These are phyloP conservation scores for Globisporangium nodosum DNA, from an alignment of 352 stramenopile genomes.

Conservation along the genomic window DNA sequence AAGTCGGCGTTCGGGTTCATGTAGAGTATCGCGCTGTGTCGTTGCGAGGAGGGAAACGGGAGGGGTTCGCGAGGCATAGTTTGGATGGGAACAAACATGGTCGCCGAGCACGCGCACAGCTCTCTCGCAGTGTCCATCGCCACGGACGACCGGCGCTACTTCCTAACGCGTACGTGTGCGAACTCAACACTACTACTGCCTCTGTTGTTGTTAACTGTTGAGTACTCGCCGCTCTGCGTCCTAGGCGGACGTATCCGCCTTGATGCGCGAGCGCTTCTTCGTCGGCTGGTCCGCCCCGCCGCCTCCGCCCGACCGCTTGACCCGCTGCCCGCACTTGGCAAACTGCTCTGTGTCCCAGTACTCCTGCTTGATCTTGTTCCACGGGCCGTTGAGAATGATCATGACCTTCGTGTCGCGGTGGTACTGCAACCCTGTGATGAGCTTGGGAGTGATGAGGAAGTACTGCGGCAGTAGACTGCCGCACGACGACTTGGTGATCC, in stretches of 20 bases:
- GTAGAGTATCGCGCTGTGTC: constrained; percentile 37
- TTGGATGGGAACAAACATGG: not conserved
- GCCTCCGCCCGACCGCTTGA: constrained; percentile 19
- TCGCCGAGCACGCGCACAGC: not conserved
- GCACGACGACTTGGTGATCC: constrained; percentile 84
- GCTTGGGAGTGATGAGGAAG: constrained; percentile 87
- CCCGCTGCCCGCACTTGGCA: constrained; percentile 27
- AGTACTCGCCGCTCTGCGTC: not conserved
- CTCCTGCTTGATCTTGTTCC: constrained; percentile 75
- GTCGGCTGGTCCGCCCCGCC: not conserved
- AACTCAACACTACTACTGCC: not conserved
- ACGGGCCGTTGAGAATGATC: constrained; percentile 84
- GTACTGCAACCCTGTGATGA: constrained; percentile 80
- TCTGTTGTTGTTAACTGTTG: not conserved
- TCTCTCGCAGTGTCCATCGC: not conserved
- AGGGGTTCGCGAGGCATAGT: not conserved
- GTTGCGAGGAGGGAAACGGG: constrained; percentile 7
- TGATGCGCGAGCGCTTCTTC: constrained; percentile 17
- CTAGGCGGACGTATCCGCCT: constrained; percentile 7
- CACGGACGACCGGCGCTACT: no score
- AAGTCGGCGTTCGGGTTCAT: constrained; percentile 88
- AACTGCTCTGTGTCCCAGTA: constrained; percentile 64
- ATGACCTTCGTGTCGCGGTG: constrained; percentile 86
- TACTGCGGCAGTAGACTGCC: constrained; percentile 85
- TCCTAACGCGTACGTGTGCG: not conserved